A percentile compares a stretch with the other conserved stretches of the same genome.
Evolutionary conservation across 257 asterid genomes (phyloP).

Genomic region (Nicotiana tabacum): DNA sequence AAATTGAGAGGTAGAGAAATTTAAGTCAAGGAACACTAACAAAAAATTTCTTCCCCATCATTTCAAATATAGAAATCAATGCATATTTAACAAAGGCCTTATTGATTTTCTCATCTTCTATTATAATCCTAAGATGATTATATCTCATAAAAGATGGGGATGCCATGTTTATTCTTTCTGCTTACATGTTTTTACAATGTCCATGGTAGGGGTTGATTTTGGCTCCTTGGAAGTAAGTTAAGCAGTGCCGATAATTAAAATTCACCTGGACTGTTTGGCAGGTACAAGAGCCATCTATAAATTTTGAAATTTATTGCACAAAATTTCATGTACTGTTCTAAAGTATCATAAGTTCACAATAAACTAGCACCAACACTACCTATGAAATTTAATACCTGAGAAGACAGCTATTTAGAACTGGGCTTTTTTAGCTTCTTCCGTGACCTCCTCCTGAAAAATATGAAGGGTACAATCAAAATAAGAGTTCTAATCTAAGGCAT

Average conservation of each 20-base stretch:
- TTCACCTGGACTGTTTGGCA: background rate
- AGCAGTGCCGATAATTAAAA: background rate
- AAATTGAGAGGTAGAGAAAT: background rate
- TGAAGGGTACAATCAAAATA: background rate
- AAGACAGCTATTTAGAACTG: conserved; percentile 10
- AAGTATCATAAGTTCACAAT: background rate
- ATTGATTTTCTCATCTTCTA: background rate
- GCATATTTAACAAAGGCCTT: background rate
- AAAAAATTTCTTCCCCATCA: background rate
- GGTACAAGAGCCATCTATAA: background rate
- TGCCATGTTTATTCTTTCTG: background rate
- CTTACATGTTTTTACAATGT: background rate
- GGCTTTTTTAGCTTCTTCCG: conserved; percentile 43
- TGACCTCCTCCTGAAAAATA: conserved; percentile 43
- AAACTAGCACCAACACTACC: background rate
- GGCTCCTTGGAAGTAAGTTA: background rate
- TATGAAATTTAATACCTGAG: background rate
- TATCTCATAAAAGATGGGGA: background rate
- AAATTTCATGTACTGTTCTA: background rate
- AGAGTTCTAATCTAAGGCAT: background rate
- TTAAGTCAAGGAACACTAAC: background rate
- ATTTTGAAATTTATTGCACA: background rate
- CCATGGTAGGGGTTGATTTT: background rate
- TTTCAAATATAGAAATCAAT: background rate
- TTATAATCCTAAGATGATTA: background rate